Base-by-base conservation (phyloP, 768 basidiomycete species). In the Hydnum rufescens region DNA sequence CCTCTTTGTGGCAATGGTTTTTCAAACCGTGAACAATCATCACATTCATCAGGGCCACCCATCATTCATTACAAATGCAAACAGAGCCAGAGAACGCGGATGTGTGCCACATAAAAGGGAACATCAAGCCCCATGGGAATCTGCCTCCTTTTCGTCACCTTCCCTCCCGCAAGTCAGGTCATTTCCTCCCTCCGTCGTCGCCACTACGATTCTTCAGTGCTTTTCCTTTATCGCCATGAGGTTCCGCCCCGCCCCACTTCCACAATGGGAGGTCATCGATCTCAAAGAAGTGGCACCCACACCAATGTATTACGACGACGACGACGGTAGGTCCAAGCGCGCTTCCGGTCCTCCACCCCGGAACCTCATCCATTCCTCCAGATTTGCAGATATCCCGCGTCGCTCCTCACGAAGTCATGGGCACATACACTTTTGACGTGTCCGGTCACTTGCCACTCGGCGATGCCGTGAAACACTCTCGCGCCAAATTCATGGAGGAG, bases 241-340 rank as follows among this genome's bases (percentile, higher is more conserved):
- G 13, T 39, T 53, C 22, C 31, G n/a, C 22, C 53, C 53, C 28
- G 28, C 31, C 5, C 43, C 46, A 39, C 51, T 54, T 16, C 31
- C 54, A 13, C 44, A 22, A 5, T 56, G 55, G 55, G 55, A 56
- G 22, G 48, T 50, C 44, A 46, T 54, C 16, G 55, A 56, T 16
- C 31, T 43, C 46, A 54, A 56, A 34, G 53, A 54, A 23, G 53
- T 56, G 2, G 28, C 55, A 3, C 55, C 43, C 22, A 42, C 51
- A 5, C 55, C 55, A 19, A 31, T 39, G 2, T 56, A 56, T 32
- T 55, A 55, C 32, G 18, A 55, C 18, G 36, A 47, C 25, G 36
- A 54, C 1, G 44, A 47, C 25, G 53, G 55, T 56, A 32, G 32
- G 55, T 30, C 16, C 31, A 25, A 13, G 4, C 22, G 5, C 8